A percentile compares a stretch with the other conserved stretches of the same genome.
phyloP scores from a whole-genome alignment of 225 moss, liverwort and hornwort species.

The Polytrichum commune region DNA sequence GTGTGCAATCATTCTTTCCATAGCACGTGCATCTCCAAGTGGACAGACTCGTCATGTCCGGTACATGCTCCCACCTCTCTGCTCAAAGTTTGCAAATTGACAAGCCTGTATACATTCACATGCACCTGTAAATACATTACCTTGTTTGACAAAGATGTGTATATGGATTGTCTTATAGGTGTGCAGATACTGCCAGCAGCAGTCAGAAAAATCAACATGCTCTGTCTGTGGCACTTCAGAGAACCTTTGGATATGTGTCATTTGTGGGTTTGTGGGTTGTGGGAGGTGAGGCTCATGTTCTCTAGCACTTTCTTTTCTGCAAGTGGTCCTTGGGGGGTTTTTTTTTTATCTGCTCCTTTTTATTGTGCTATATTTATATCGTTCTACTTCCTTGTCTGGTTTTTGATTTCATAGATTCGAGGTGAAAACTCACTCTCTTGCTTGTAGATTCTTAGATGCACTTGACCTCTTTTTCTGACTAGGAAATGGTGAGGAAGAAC shows the following conservation, averaged over 20 bases:
- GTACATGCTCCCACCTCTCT: constrained; percentile 36
- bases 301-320: not conserved
- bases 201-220: constrained; percentile 88
- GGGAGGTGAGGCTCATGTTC: constrained; percentile 60
- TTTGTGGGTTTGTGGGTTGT: constrained; percentile 98
- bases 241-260: constrained; percentile 97
- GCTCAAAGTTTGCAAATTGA: not conserved
- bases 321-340: not conserved
- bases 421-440: not conserved
- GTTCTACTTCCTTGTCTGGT: not conserved
- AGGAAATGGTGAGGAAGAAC: not conserved
- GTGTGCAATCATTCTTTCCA: constrained; percentile 98
- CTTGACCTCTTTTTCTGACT: not conserved
- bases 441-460: not conserved
- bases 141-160: no score
- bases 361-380: not conserved
- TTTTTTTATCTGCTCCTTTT: not conserved
- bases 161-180: constrained; percentile 41
- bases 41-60: constrained; percentile 98
- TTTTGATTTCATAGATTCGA: not conserved
- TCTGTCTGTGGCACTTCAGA: constrained; percentile 87
- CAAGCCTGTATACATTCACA: no score
- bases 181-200: constrained; percentile 96
- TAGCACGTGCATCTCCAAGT: constrained; percentile 95
- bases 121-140: no score